Evolutionary conservation across 139 green algal species (phyloP), one percentile per base, ranked within the genome.

Genomic region (Coelastrella sp.): DNA sequence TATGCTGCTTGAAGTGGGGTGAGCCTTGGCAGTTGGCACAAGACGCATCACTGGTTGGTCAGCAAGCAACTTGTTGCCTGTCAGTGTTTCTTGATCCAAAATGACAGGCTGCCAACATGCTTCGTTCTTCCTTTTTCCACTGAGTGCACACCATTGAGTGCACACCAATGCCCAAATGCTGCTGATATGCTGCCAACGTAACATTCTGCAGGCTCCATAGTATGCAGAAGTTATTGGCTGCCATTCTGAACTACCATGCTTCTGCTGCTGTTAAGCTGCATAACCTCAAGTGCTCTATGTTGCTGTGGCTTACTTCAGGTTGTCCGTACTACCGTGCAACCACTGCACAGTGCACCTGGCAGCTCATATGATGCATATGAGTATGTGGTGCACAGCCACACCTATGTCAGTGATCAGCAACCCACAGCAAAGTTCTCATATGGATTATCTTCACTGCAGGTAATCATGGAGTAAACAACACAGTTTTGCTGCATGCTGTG

Each of bases 371-470:
- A 88, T 58, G 84, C 84, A 5, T 88, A 88, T 82, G 97, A 99
- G 89, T 99, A 99, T 93, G 98, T 96, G 7, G 96, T 95, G 22
- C 96, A 99, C 92, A 96, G 92, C 87, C 96, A 99, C 92, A 94
- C 93, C 3, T 99, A 97, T 91, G 93, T 93, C 70, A 92, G 92
- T 7, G 95, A 97, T 20, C 73, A 90, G 68, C 94, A 96, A 24
- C 96, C 96, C 5, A 89, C 94, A 0, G 95, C 94, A 22, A 97
- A 97, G 91, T 97, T 98, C 82, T 95, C 92, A 0, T 98, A 97
- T 87, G 90, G 93, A 78, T 91, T 97, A 88, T 96, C 93, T 0
- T 94, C 96, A 6, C 96, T 98, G 22, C 96, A 97, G 94, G 92
- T 95, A 78, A 59, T 10, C 7, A 8, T 25, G 7, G 59, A 87